Percentiles rank a stretch among this genome's conserved stretches.
These are phyloP conservation scores for Gossypium thurberi DNA, from an alignment of 345 rosid genomes.

Conservation along the genomic window DNA sequence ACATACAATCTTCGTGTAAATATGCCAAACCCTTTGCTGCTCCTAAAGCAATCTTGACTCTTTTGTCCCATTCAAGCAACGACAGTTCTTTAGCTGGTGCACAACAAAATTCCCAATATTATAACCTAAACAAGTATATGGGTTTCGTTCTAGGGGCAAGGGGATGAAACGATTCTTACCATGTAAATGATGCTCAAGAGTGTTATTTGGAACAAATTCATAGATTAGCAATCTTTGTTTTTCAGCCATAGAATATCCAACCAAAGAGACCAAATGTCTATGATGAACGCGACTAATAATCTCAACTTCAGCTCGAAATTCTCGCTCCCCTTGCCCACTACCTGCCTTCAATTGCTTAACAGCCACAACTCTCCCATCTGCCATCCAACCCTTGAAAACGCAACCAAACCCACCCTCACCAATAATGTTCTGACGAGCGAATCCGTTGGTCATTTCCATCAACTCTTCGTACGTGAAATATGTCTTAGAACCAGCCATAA, in stretches of 20 bases:
- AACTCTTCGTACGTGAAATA: constrained; percentile 65
- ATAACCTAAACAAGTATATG: background rate
- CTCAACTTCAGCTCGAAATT: constrained; percentile 92
- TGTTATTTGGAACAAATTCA: constrained; percentile 84
- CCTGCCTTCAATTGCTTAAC: constrained; percentile 93
- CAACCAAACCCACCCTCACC: constrained; percentile 98
- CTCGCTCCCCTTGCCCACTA: constrained; percentile 97
- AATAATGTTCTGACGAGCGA: constrained; percentile 56
- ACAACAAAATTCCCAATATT: background rate
- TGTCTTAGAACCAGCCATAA: constrained; percentile 43
- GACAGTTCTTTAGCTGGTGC: constrained; percentile 44
- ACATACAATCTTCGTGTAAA: constrained; percentile 95
- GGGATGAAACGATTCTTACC: constrained; percentile 32
- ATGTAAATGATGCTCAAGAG: constrained; percentile 91
- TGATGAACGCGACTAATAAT: constrained; percentile 95
- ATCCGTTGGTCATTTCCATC: constrained; percentile 79
- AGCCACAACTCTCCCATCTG: constrained; percentile 60
- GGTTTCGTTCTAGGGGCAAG: background rate
- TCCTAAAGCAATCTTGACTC: constrained; percentile 85
- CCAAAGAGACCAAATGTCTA: constrained; percentile 86
- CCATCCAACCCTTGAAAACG: constrained; percentile 57
- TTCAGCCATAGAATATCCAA: constrained; percentile 72
- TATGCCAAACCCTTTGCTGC: constrained; percentile 98
- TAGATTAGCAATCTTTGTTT: constrained; percentile 69
- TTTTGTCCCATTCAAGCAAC: constrained; percentile 71